Base-by-base conservation (phyloP, 306 rosid species). In the Prunus davidiana region DNA sequence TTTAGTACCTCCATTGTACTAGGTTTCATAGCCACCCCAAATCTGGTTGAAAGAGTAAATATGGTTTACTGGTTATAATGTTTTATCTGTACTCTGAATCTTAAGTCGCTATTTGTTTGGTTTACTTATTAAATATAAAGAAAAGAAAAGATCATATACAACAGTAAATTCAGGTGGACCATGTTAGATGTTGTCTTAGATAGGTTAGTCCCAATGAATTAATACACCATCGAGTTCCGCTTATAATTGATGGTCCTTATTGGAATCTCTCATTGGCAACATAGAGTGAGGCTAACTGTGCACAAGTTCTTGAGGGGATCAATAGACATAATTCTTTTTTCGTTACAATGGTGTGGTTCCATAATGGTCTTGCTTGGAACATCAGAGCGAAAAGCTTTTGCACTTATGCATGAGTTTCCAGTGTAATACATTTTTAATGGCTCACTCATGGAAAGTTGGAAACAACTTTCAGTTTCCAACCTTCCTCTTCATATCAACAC, bases 401-500 rank as follows among this genome's bases (percentile, higher is more conserved):
- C 24, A 46, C 43, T 58, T 47, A 24, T 73, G 10, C 43, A 45
- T n/a, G 56, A 73, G 8, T 14, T 64, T 28, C 47, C 46, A 6
- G 12, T 38, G 54, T 24, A 3, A 22, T 69, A 57, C 24, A 12
- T 5, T 43, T 34, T 56, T 41, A 56, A 18, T 66, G 67, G 54
- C 56, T 14, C 72, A 74, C 70, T 69, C 54, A 34, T 69, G 74
- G 51, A 70, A 79, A 80, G 63, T 60, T 27, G 10, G 24, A 14
- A 61, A 61, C 62, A 8, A 25, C 27, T 30, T 49, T 45, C 72
- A 71, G 68, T 73, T 82, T 74, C 82, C 70, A 27, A 49, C 77
- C 65, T 47, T 70, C 66, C 70, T 71, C 64, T 72, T 68, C 76
- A 76, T 61, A 63, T 60, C 67, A 49, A 74, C 50, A 46, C 67